phyloP scores from a whole-genome alignment of 345 rosid species.

The Bruguiera gymnorhiza region DNA sequence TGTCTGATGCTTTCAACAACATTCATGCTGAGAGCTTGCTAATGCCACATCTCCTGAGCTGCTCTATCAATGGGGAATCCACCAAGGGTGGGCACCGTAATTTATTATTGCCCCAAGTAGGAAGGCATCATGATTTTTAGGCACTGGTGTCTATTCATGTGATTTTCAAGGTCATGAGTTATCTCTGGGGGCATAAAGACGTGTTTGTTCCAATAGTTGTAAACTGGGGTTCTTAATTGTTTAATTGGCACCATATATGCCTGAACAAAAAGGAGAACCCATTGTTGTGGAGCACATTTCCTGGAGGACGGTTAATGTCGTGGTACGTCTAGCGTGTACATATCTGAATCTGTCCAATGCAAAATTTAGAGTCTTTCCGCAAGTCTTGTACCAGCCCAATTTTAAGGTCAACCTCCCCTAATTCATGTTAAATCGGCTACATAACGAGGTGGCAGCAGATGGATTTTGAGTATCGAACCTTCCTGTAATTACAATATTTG shows the following conservation, averaged over 20 bases:
- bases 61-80: conserved; percentile 3
- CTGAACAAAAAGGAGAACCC: background rate
- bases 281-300: background rate
- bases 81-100: background rate
- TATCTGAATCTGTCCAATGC: background rate
- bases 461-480: conserved; percentile 9
- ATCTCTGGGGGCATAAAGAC: background rate
- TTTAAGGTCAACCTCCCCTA: conserved; percentile 13
- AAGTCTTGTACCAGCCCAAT: conserved; percentile 16
- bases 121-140: background rate
- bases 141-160: background rate
- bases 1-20: background rate
- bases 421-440: conserved; percentile 7
- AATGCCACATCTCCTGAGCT: background rate
- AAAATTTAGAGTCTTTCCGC: background rate
- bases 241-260: background rate
- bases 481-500: conserved; percentile 12
- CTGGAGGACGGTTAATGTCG: background rate
- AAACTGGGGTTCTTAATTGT: background rate
- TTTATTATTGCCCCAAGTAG: background rate
- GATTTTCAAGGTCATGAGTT: conserved; percentile 6
- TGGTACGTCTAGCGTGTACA: conserved; percentile 1
- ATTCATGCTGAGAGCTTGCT: background rate
- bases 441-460: conserved; percentile 9
- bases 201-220: background rate